Conservation (phyloP, 2,329 filamentous ascomycete genomes). For the Mycocentrospora acerina region DNA sequence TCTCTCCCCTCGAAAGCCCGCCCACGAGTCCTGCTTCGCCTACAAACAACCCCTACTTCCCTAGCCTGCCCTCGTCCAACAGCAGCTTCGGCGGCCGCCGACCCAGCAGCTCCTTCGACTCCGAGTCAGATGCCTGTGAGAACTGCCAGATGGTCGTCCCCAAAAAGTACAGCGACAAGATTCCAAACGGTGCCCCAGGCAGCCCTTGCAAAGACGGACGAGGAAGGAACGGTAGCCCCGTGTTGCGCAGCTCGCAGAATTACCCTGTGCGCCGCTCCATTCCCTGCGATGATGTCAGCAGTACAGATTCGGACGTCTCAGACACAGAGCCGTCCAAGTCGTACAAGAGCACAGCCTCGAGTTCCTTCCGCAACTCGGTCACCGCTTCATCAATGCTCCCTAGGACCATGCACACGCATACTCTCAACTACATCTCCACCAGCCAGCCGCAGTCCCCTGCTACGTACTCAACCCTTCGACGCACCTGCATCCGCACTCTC, state of each 20-base stretch:
- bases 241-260: conserved; percentile 56
- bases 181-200: conserved; percentile 56
- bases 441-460: conserved; percentile 56
- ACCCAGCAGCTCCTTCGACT: conserved; percentile 42
- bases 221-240: conserved; percentile 54
- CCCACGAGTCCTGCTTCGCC: conserved; percentile 45
- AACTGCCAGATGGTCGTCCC: conserved; percentile 60
- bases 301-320: conserved; percentile 39
- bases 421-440: conserved; percentile 60
- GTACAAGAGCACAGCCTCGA: conserved; percentile 33
- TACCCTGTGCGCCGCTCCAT: conserved; percentile 52
- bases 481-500: conserved; percentile 59
- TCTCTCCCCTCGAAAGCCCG: conserved; percentile 44
- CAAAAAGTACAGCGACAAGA: conserved; percentile 54
- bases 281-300: conserved; percentile 31
- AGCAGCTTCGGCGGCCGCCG: conserved; percentile 34
- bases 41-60: conserved; percentile 53
- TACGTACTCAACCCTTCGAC: conserved; percentile 57
- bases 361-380: conserved; percentile 35
- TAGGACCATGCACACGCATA: conserved; percentile 52
- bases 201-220: conserved; percentile 52
- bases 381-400: conserved; percentile 47
- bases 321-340: conserved; percentile 43
- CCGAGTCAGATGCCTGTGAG: conserved; percentile 57
- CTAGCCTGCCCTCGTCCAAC: conserved; percentile 37